Evolutionary conservation across 768 basidiomycete species (phyloP), one percentile per base, ranked within the genome.

Genomic region (Suillus plorans): DNA sequence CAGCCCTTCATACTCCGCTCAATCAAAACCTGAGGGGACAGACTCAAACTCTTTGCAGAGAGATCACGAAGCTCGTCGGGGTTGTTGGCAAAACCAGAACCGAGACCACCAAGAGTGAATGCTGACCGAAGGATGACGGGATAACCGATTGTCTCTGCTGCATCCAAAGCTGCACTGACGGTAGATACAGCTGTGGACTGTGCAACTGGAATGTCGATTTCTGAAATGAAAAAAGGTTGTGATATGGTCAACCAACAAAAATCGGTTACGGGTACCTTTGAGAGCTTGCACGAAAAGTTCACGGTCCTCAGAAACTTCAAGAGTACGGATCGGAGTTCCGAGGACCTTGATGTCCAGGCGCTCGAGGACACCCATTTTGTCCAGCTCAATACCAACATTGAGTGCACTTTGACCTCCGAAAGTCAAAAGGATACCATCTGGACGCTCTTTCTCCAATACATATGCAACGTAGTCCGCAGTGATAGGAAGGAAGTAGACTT

Each of bases 1-100:
- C 97, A 99, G 37, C 97, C 97, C 79, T 99, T 99, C 90, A 99
- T 92, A 70, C 91, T 94, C 59, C 95, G 91, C 80, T 99, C 97
- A 68, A 99, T 95, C 63, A 99, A 85, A 52, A 99, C 93, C 76
- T 99, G 97, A 56, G 97, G 97, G 69, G 90, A 92, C 36, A 99
- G 83, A 73, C 89, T 89, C 61, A 99, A 86, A 73, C 90, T 87
- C 78, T 93, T 97, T 28, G 97, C 96, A 50, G 95, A 87, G 28
- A 99, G 83, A 77, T 99, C 96, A 64, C 95, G 90, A 63, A 99
- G 80, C 81, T 99, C 97, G 67, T 97, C 92, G 14, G 94, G 84
- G 76, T 98, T 88, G 73, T 97, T 89, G 57, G 97, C 97, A 74
- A 99, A 99, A 53, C 97, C 97, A 71, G 96, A 97, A 63, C 97